Conservation (phyloP, 2,329 filamentous ascomycete genomes). For the Penicillium sp. region DNA sequence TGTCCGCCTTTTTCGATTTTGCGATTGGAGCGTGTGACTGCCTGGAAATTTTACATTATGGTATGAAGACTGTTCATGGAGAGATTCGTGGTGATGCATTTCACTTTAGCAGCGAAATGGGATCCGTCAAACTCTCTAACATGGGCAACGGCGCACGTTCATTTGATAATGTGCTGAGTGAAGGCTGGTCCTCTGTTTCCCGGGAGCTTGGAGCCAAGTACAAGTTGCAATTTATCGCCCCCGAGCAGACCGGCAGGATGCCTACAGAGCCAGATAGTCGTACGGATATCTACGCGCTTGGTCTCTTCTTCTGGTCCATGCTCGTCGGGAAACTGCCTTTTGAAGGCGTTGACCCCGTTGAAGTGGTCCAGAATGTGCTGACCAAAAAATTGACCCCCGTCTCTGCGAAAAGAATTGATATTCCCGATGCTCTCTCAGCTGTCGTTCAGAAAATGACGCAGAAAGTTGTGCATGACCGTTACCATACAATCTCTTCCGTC, state of each 20-base stretch:
- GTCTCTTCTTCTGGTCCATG: constrained; percentile 85
- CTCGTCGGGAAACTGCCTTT: constrained; percentile 79
- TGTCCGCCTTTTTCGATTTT: constrained; percentile 83
- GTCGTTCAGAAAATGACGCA: constrained; percentile 92
- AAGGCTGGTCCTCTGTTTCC: constrained; percentile 81
- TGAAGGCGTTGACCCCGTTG: constrained; percentile 75
- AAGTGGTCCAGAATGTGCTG: constrained; percentile 88
- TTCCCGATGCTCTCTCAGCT: constrained; percentile 77
- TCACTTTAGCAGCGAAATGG: constrained; percentile 73
- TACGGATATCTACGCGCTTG: constrained; percentile 91
- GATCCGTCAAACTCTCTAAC: constrained; percentile 74
- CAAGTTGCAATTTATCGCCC: constrained; percentile 88
- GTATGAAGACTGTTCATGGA: constrained; percentile 81
- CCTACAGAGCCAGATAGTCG: constrained; percentile 87
- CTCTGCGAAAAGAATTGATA: constrained; percentile 74
- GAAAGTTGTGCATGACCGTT: constrained; percentile 83
- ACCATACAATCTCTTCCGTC: constrained; percentile 84
- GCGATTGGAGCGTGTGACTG: constrained; percentile 86
- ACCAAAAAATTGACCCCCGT: constrained; percentile 75
- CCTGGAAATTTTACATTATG: constrained; percentile 87
- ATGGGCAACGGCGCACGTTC: constrained; percentile 84
- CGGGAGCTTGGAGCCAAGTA: constrained; percentile 83
- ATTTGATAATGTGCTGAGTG: constrained; percentile 87
- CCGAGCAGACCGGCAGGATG: constrained; percentile 91
- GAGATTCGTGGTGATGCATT: constrained; percentile 91